Conservation (phyloP, 306 rosid genomes). For the Begonia loranthoides region DNA sequence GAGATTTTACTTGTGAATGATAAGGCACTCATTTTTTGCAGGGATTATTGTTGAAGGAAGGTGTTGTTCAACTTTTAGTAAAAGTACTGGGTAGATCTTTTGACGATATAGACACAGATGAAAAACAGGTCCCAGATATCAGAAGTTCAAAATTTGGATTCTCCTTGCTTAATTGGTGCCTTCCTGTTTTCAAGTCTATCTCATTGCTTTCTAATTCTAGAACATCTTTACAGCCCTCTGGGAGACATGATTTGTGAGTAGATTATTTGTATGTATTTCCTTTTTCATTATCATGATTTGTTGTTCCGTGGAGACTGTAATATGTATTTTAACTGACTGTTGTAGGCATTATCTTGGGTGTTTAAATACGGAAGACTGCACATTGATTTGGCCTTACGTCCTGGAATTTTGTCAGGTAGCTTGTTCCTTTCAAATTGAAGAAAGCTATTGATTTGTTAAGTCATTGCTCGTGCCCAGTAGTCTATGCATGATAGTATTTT, state of each 20-base stretch:
- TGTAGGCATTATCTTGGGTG: conserved; percentile 40
- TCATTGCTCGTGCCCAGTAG: background rate
- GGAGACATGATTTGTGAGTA: conserved; percentile 48
- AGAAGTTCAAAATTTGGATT: conserved; percentile 34
- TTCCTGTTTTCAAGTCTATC: conserved; percentile 72
- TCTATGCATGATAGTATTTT: conserved; percentile 1
- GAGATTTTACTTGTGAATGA: background rate
- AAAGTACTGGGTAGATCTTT: conserved; percentile 55
- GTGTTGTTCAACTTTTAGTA: conserved; percentile 37
- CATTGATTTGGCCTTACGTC: conserved; percentile 39
- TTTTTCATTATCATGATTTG: conserved; percentile 2
- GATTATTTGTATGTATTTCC: conserved; percentile 10
- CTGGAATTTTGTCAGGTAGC: conserved; percentile 69
- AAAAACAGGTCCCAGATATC: conserved; percentile 32
- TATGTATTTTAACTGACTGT: conserved; percentile 8
- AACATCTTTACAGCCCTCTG: conserved; percentile 25
- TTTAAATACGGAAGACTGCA: conserved; percentile 38
- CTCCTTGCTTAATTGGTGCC: conserved; percentile 46
- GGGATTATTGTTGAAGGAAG: conserved; percentile 57
- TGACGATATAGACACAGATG: conserved; percentile 32
- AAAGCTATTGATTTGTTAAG: background rate
- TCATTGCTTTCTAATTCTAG: conserved; percentile 38
- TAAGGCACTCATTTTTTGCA: conserved; percentile 15
- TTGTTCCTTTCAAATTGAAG: conserved; percentile 14
- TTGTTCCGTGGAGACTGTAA: conserved; percentile 6